Evolutionary conservation across 2,329 filamentous ascomycete species (phyloP), one percentile per base, ranked within the genome.

Genomic region (Stagonosporopsis tanaceti): DNA sequence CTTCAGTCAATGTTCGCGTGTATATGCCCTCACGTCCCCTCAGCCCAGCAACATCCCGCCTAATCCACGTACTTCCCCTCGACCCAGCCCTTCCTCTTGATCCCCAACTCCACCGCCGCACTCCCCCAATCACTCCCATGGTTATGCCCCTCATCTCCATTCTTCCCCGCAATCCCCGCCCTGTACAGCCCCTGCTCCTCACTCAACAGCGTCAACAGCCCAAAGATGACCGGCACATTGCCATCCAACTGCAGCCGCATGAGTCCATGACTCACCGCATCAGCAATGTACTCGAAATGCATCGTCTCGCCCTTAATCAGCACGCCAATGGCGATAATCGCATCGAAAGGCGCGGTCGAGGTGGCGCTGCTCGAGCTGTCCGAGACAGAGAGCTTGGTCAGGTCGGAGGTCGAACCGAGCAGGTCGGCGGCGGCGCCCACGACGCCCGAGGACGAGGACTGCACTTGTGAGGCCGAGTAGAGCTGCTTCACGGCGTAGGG

Each of bases 211-310:
- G 95, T 99, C 77, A 99, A 81, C 68, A 98, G 82, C 14, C 95
- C 94, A 77, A 98, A 97, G 57, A 98, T 86, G 58, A 99, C 90
- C 30, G 95, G 95, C 47, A 96, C 87, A 41, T 92, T 91, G 9
- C 87, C 88, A 76, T 99, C 94, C 53, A 98, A 83, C 77, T 96
- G 93, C 57, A 98, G 88, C 63, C 92, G 88, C 95, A 99, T 99
- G 60, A 99, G 84, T 6, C 92, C 95, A 61, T 97, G 92, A 56
- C 88, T 92, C 6, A 96, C 93, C 38, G 92, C 87, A 64, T 98
- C 95, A 39, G 93, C 86, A 70, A 99, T 99, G 81, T 99, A 98
- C 80, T 99, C 95, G 73, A 99, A 99, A 80, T 99, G 95, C 93
- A 97, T 97, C 6, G 95, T 98, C 79, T 96, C 91, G 76, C 95